phyloP scores from a whole-genome alignment of 306 rosid genomes.

The Quercus suber region DNA sequence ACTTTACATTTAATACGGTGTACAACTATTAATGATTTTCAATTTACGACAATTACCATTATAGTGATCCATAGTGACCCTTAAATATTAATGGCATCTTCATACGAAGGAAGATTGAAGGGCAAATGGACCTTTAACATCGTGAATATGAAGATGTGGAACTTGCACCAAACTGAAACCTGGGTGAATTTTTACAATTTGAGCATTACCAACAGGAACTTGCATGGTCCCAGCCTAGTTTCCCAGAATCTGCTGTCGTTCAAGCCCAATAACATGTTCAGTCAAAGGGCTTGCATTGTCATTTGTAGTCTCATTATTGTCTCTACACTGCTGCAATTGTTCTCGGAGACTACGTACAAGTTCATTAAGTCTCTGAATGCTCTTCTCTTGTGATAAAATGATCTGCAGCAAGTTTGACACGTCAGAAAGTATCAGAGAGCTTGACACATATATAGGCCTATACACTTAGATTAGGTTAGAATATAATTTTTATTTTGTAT shows the following conservation, averaged over 20 bases:
- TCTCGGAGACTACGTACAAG: constrained; percentile 65
- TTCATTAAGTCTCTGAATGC: constrained; percentile 64
- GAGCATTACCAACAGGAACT: constrained; percentile 12
- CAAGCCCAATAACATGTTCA: constrained; percentile 50
- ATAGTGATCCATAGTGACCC: background rate
- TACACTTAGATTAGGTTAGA: too few relatives aligned
- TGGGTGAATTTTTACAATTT: constrained; percentile 13
- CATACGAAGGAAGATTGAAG: too few relatives aligned
- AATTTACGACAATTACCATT: background rate
- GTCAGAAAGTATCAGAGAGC: background rate
- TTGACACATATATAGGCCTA: too few relatives aligned
- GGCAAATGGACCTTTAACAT: too few relatives aligned
- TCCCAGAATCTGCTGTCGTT: constrained; percentile 54
- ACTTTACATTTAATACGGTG: too few relatives aligned
- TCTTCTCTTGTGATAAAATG: constrained; percentile 71
- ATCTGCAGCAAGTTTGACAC: constrained; percentile 40
- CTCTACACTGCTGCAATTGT: constrained; percentile 62
- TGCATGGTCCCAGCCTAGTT: constrained; percentile 35
- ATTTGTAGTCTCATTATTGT: constrained; percentile 43
- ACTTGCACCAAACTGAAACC: background rate
- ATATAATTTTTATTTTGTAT: too few relatives aligned
- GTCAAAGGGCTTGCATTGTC: constrained; percentile 39
- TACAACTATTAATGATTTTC: background rate
- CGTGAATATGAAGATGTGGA: too few relatives aligned
- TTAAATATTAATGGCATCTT: background rate